Percentiles rank a stretch among this genome's conserved stretches.
phyloP scores from a whole-genome alignment of 495 filamentous ascomycete species.

The Neurospora sp. region DNA sequence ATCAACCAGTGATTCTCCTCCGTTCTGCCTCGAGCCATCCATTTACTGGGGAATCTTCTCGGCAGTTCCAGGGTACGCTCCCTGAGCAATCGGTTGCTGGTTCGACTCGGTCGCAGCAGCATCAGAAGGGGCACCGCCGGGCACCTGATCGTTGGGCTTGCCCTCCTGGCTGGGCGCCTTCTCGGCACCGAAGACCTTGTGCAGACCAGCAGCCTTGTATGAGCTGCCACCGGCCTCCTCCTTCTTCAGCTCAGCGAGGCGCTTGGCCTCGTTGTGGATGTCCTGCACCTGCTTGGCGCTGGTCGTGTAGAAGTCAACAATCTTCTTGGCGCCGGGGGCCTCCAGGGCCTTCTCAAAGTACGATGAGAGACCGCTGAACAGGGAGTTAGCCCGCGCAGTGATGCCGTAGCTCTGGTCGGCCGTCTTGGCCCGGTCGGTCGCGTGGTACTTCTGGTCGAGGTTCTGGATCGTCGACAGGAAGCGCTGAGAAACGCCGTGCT shows the following conservation, averaged over 20 bases:
- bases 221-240: constrained; percentile 42
- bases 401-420: constrained; percentile 70
- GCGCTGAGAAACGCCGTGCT: constrained; percentile 70
- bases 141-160: constrained; percentile 7
- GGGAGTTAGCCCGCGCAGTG: constrained; percentile 49
- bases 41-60: background rate
- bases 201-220: constrained; percentile 38
- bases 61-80: background rate
- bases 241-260: constrained; percentile 81
- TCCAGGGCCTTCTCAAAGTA: constrained; percentile 85
- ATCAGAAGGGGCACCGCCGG: constrained; percentile 4
- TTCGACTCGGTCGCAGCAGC: constrained; percentile 5
- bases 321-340: constrained; percentile 74
- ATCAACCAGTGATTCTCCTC: background rate
- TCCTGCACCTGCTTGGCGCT: constrained; percentile 80
- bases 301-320: constrained; percentile 76
- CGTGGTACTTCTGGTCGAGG: constrained; percentile 75
- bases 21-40: background rate
- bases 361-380: constrained; percentile 56
- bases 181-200: constrained; percentile 36
- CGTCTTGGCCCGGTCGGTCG: constrained; percentile 64
- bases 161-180: constrained; percentile 10
- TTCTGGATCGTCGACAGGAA: constrained; percentile 64
- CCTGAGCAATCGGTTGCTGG: background rate
- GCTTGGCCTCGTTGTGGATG: constrained; percentile 79